Conservation (phyloP, 2,329 filamentous ascomycete species). For the Fusarium albosuccineum region DNA sequence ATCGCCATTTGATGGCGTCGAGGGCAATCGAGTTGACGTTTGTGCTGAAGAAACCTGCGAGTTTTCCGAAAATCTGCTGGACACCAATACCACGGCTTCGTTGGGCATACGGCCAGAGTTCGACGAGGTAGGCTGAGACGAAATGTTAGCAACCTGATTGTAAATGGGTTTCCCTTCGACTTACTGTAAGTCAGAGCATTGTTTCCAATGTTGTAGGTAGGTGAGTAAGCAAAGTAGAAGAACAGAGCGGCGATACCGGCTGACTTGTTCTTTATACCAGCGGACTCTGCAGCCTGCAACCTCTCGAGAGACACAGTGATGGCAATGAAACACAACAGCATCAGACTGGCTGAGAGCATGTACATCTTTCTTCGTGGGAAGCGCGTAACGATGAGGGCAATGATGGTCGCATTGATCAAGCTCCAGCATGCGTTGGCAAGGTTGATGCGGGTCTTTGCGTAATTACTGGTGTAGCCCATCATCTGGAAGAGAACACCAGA, state of each 20-base stretch:
- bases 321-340: conserved; percentile 65
- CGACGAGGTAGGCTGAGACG: conserved; percentile 62
- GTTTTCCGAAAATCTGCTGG: conserved; percentile 66
- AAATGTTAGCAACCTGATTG: conserved; percentile 4
- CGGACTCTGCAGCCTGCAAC: conserved; percentile 50
- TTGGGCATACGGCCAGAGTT: conserved; percentile 70
- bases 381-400: conserved; percentile 58
- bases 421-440: conserved; percentile 60
- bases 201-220: conserved; percentile 41
- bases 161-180: background rate
- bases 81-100: conserved; percentile 70
- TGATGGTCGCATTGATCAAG: conserved; percentile 56
- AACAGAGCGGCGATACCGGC: conserved; percentile 33
- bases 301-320: conserved; percentile 65
- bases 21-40: conserved; percentile 61
- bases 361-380: conserved; percentile 66
- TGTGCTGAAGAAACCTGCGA: conserved; percentile 57
- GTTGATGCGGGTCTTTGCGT: conserved; percentile 61
- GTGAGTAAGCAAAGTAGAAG: conserved; percentile 33
- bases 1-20: conserved; percentile 55
- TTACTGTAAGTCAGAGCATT: conserved; percentile 42
- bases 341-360: conserved; percentile 60
- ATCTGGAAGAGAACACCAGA: conserved; percentile 55
- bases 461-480: conserved; percentile 57
- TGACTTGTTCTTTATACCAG: conserved; percentile 14